Conservation (phyloP, 352 stramenopile species). For the Pythium aquatile region DNA sequence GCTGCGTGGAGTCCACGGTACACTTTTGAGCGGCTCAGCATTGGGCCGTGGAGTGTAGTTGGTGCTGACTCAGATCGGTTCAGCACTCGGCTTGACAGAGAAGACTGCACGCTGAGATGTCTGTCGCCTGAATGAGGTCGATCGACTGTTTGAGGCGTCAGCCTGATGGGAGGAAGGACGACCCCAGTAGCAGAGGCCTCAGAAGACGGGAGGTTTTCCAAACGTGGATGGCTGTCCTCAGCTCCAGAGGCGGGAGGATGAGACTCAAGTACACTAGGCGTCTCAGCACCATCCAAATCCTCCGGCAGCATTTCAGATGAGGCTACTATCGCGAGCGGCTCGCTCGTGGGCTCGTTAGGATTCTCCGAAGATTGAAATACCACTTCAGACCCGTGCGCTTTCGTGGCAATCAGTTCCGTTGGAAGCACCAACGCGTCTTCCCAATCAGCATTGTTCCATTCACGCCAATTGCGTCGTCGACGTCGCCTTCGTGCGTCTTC, state of each 20-base stretch:
- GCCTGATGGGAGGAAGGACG: neutral
- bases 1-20: slow-evolving; percentile 43
- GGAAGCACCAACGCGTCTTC: slow-evolving; percentile 4
- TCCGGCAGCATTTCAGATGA: no score
- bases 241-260: neutral
- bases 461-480: slow-evolving; percentile 23
- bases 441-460: slow-evolving; percentile 27
- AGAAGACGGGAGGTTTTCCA: neutral
- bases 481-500: slow-evolving; percentile 14
- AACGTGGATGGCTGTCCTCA: neutral
- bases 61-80: slow-evolving; percentile 53
- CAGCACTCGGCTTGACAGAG: slow-evolving; percentile 4
- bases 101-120: neutral
- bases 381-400: neutral
- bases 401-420: neutral
- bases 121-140: slow-evolving; percentile 8
- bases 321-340: no score
- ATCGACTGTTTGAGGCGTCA: neutral
- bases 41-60: slow-evolving; percentile 22
- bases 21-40: slow-evolving; percentile 29
- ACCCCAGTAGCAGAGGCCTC: slow-evolving; percentile 1
- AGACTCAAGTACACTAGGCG: neutral
- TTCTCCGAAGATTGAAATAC: neutral
- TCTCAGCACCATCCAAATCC: neutral
- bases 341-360: no score